Evolutionary conservation across 75 land plant species (phyloP), one percentile per base, ranked within the genome.

Genomic region (Chamaecyparis obtusa): DNA sequence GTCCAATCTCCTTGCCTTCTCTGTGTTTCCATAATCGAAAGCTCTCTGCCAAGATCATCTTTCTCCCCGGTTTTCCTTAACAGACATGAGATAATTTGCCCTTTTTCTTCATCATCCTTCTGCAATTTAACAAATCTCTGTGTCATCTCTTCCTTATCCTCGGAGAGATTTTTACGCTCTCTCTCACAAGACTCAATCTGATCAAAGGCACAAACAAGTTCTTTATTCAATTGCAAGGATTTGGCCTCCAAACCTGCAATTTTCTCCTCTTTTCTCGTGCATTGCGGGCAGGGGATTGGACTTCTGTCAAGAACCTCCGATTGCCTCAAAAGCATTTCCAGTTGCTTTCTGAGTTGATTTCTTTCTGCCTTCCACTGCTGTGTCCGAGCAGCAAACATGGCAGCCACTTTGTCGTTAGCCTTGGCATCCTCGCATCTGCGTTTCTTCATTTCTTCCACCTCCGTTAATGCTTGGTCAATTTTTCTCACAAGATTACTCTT

Each of bases 351-450:
- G 1, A 97, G 94, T 32, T 83, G 90, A 92, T 88, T 95, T 87
- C 89, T 92, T 67, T 97, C 96, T 35, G 37, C 82, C 43, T 92
- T 89, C 99, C 99, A 96, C 27, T 83, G 81, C 81, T 96, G 98
- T 82, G 94, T 95, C 55, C 91, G 92, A 24, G 90, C 67, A 1
- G 99, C 95, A 85, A 91, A 94, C 72, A 97, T 96, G 79, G 92
- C 48, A 76, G 92, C 93, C 27, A 97, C 95, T 85, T 94, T 97
- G 87, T 95, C 96, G 86, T 97, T 97, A 24, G 95, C 98, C 87
- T 89, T 94, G 4, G 93, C 99, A 88, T 97, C 98, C 83, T 96
- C 97, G 5, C 72, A 85, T 77, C 96, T 90, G n/a, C 75, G 71
- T 48, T 48, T 87, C 87, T 89, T 92, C 86, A 95, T 76, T 48